A percentile compares a stretch with the other conserved stretches of the same genome.
These are phyloP conservation scores for Podospora fimiseda DNA, from an alignment of 495 filamentous ascomycete species.

Conservation along the genomic window DNA sequence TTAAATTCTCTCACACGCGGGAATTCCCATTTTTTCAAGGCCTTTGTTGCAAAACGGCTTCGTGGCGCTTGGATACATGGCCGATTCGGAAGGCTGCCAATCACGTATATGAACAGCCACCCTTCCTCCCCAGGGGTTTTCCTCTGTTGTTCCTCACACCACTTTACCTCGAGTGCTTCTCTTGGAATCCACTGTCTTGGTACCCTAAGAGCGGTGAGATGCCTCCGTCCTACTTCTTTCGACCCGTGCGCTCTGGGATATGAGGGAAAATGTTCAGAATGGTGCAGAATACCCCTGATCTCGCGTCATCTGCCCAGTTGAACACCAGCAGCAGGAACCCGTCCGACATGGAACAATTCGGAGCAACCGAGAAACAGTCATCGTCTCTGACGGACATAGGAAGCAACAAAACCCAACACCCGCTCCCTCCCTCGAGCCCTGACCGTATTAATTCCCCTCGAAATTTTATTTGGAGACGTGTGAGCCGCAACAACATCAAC, in stretches of 20 bases:
- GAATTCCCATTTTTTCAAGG: neutral
- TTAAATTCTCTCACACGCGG: slow-evolving; percentile 1
- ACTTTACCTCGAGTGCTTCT: neutral
- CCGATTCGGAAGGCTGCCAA: slow-evolving; percentile 10
- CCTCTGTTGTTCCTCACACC: neutral
- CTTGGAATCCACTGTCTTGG: slow-evolving; percentile 1
- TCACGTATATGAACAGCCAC: slow-evolving; percentile 7
- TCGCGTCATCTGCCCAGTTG: slow-evolving; percentile 27
- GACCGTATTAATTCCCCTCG: slow-evolving; percentile 12
- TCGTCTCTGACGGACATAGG: neutral
- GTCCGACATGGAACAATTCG: slow-evolving; percentile 19
- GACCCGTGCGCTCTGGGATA: slow-evolving; percentile 28
- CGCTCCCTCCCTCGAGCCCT: neutral
- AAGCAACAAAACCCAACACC: slow-evolving; percentile 14
- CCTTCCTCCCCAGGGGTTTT: neutral
- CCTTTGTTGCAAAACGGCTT: slow-evolving; percentile 7
- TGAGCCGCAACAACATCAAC: neutral
- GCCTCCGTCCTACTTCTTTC: slow-evolving; percentile 31
- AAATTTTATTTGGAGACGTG: slow-evolving; percentile 27
- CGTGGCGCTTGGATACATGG: slow-evolving; percentile 11
- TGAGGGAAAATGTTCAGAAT: slow-evolving; percentile 19
- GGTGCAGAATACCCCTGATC: slow-evolving; percentile 25
- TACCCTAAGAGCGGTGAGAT: slow-evolving; percentile 30
- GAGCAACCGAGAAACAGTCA: neutral
- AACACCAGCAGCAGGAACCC: slow-evolving; percentile 11